A percentile compares a stretch with the other conserved stretches of the same genome.
These are phyloP conservation scores for Ambrosia hybrid DNA, from an alignment of 140 eudicot species.

Conservation along the genomic window DNA sequence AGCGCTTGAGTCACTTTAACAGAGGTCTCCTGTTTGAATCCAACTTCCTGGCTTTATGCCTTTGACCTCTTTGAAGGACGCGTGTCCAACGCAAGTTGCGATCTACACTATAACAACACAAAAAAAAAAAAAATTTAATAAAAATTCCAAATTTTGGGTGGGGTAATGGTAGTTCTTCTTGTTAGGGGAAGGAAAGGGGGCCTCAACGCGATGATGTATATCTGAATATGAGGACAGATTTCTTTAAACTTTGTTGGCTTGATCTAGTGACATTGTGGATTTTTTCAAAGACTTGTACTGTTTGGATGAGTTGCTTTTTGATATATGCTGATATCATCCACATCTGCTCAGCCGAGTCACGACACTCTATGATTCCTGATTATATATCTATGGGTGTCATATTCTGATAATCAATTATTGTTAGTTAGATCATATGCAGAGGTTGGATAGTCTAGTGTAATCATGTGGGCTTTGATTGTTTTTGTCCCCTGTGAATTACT, in stretches of 20 bases:
- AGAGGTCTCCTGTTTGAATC: too few species aligned
- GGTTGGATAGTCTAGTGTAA: slow-evolving; percentile 42
- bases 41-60: too few species aligned
- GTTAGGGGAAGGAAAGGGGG: slow-evolving; percentile 36
- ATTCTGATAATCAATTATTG: slow-evolving; percentile 51
- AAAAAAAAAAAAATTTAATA: too few species aligned
- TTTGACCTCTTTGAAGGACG: too few species aligned
- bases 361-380: not conserved
- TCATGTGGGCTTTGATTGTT: slow-evolving; percentile 45
- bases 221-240: slow-evolving; percentile 32
- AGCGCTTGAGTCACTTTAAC: too few species aligned
- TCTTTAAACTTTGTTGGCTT: slow-evolving; percentile 24
- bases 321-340: slow-evolving; percentile 20
- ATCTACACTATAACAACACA: too few species aligned
- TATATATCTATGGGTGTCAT: slow-evolving; percentile 40
- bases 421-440: slow-evolving; percentile 40
- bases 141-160: slow-evolving; percentile 43
- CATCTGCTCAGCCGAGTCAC: too few species aligned
- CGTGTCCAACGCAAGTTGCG: too few species aligned
- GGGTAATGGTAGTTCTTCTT: slow-evolving; percentile 71
- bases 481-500: slow-evolving; percentile 18
- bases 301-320: slow-evolving; percentile 43
- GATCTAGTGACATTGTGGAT: slow-evolving; percentile 36
- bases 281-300: slow-evolving; percentile 27
- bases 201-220: slow-evolving; percentile 35